phyloP scores from a whole-genome alignment of 1,139 yeast genomes.

The Pneumocystis oryctolagi region DNA sequence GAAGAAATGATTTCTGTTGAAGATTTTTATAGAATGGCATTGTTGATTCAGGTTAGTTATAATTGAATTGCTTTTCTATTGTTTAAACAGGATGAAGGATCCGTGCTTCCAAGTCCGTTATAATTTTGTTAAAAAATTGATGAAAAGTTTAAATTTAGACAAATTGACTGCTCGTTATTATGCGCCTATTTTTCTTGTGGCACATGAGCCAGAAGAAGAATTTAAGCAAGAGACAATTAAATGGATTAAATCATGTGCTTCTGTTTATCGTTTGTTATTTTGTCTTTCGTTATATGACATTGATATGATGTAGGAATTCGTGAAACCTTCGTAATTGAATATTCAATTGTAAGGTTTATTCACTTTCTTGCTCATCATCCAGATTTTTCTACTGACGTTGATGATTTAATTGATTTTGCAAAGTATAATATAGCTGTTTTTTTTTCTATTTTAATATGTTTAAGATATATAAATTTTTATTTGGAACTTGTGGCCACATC shows the following conservation, averaged over 20 bases:
- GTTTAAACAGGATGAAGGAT: conserved; percentile 27
- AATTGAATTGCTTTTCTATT: neutral
- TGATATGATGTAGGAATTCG: conserved; percentile 22
- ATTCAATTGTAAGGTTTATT: conserved; percentile 49
- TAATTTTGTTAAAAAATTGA: conserved; percentile 37
- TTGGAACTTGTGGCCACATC: conserved; percentile 46
- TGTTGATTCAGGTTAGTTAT: conserved; percentile 35
- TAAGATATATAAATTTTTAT: conserved; percentile 41
- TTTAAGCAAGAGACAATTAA: conserved; percentile 40
- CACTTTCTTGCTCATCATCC: conserved; percentile 66
- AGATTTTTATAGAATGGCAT: conserved; percentile 39
- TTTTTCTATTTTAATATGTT: neutral
- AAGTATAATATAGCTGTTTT: conserved; percentile 5
- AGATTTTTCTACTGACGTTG: conserved; percentile 29
- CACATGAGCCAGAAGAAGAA: conserved; percentile 50
- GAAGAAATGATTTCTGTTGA: conserved; percentile 40
- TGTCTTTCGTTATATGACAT: conserved; percentile 3
- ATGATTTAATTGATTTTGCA: conserved; percentile 18
- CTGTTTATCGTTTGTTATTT: conserved; percentile 15
- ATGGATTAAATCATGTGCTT: conserved; percentile 58
- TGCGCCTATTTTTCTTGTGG: conserved; percentile 55
- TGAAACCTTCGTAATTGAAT: conserved; percentile 42
- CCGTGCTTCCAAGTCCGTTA: conserved; percentile 43
- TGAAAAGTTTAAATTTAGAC: conserved; percentile 38
- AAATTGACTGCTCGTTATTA: conserved; percentile 49